phyloP scores from a whole-genome alignment of 2,329 filamentous ascomycete genomes.

The Colletotrichum karsti region DNA sequence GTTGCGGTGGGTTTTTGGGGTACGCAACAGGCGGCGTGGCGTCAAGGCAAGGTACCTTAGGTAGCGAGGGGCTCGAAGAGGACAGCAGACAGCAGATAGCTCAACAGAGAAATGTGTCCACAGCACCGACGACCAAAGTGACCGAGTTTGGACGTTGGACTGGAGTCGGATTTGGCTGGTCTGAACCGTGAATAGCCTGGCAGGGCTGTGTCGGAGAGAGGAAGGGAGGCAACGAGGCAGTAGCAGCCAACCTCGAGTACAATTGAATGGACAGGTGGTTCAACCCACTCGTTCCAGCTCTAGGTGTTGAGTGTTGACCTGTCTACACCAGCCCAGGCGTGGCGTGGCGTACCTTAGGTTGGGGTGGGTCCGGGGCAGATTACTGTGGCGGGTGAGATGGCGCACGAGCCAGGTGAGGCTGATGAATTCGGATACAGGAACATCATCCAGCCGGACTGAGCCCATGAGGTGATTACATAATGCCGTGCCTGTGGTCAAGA shows the following conservation, averaged over 20 bases:
- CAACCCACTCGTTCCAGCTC: slow-evolving; percentile 13
- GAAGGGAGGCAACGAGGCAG: not conserved
- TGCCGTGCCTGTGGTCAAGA: too few relatives aligned
- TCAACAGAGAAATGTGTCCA: slow-evolving; percentile 26
- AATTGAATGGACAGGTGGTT: slow-evolving; percentile 25
- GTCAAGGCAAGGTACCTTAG: too few relatives aligned
- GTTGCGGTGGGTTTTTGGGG: not conserved
- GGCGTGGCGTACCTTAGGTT: too few relatives aligned
- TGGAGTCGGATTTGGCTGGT: not conserved
- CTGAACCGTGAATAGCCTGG: slow-evolving; percentile 1
- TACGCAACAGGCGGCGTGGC: slow-evolving; percentile 20
- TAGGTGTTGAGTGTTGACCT: slow-evolving; percentile 1
- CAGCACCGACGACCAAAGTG: slow-evolving; percentile 10
- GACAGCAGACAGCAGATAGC: slow-evolving; percentile 8
- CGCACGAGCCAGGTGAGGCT: slow-evolving; percentile 8
- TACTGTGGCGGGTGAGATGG: not conserved
- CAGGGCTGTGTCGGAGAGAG: slow-evolving; percentile 1
- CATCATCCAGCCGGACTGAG: not conserved
- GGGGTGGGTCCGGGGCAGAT: not conserved
- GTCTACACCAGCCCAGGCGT: too few relatives aligned
- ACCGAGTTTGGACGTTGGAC: not conserved
- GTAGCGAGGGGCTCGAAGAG: slow-evolving; percentile 18
- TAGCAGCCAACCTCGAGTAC: slow-evolving; percentile 1
- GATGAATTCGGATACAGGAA: not conserved
- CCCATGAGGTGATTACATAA: not conserved